Evolutionary conservation across 805 yeast genomes (phyloP), one percentile per base, ranked within the genome.

Genomic region (Torulaspora microellipsoides): DNA sequence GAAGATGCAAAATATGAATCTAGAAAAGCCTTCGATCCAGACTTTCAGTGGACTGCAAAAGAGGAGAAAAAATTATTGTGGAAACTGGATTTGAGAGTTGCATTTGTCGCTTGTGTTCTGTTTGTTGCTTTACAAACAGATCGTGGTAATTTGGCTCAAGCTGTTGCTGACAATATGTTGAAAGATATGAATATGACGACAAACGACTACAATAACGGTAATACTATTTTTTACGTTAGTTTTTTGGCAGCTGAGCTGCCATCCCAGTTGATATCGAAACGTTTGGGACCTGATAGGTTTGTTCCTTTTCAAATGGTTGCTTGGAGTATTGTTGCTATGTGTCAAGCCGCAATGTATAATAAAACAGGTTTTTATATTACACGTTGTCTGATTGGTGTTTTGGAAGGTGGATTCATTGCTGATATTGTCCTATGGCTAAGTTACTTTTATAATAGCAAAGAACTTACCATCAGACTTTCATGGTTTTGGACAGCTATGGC

Each of bases 391-490:
- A 59, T 80, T 36, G 86, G 82, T 1, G 49, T 71, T 1, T 58
- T 78, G 10, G 80, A 81, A 59, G 86, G 87, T 42, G 87, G 87
- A 0, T 81, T 81, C 46, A 80, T 83, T 42, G 80, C 82, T 14
- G 87, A 81, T 52, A 61, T 76, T 15, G 70, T 77, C 34, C 65
- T 82, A 40, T 83, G 84, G 82, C 63, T 83, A 56, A 73, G 83
- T 3, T 83, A 81, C 59, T 83, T 83, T 60, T 83, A 75, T 65
- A 82, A 78, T 11, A 55, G 75, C 15, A 60, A 68, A 27, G 89
- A 83, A 59, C 66, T 83, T 14, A 68, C 85, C 1, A 60, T 78
- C 25, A 68, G 88, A 41, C 65, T 82, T 25, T 75, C 85, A 0
- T 73, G 71, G 58, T 81, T 83, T 58, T 82, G 82, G 75, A 70